Percentiles rank a stretch among this genome's conserved stretches.
Conservation (phyloP, 2,329 filamentous ascomycete genomes). For the Colletotrichum sp. region DNA sequence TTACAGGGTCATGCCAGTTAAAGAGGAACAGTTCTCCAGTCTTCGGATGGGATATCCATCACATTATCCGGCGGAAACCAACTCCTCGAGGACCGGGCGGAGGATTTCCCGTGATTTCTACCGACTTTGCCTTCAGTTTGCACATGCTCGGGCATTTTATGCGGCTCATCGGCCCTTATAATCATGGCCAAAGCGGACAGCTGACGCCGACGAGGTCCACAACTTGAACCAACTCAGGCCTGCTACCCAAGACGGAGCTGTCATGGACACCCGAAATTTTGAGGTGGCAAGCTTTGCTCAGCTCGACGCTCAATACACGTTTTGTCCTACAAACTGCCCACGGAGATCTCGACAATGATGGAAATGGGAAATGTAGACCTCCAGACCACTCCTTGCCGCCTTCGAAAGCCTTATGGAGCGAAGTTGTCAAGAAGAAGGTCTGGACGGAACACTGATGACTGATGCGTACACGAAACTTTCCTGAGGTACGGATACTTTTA, state of each 20-base stretch:
- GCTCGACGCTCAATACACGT: not conserved
- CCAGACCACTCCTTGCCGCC: not conserved
- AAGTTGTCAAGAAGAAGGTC: not conserved
- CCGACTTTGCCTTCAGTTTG: not conserved
- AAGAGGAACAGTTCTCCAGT: not conserved
- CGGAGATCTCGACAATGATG: not conserved
- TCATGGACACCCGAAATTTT: not conserved
- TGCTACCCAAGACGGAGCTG: rapidly evolving
- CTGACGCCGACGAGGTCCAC: not conserved
- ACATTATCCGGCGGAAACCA: not conserved
- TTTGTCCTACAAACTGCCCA: rapidly evolving
- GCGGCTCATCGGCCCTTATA: not conserved
- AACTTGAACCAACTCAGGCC: rapidly evolving
- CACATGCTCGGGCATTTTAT: not conserved
- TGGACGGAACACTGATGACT: not conserved
- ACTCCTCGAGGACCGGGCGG: not conserved
- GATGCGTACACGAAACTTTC: not conserved
- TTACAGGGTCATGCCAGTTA: not conserved
- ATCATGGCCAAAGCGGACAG: not conserved
- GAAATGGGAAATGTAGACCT: not conserved
- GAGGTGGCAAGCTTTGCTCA: not conserved
- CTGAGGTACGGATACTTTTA: not conserved
- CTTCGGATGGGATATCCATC: not conserved
- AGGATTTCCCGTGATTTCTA: not conserved
- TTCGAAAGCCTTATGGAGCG: not conserved